These are phyloP conservation scores for Bassia scoparia DNA, from an alignment of 148 eudicot species.

Conservation along the genomic window DNA sequence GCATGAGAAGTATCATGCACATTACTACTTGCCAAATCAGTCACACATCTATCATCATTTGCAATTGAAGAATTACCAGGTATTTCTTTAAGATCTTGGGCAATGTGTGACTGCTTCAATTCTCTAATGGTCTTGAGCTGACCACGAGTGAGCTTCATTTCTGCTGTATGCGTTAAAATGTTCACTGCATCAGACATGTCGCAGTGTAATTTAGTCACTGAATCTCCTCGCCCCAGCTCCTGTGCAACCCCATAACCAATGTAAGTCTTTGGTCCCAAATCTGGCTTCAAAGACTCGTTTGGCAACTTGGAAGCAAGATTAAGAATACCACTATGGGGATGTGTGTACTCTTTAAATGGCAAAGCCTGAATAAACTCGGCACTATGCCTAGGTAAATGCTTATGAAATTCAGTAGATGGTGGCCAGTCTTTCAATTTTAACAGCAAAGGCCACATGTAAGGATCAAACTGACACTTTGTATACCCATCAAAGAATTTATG, in stretches of 20 bases:
- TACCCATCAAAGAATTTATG: conserved; percentile 58
- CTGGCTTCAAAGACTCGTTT: conserved; percentile 41
- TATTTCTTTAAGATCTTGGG: conserved; percentile 57
- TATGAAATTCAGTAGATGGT: conserved; percentile 50
- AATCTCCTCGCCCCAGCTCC: conserved; percentile 74
- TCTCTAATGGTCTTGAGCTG: conserved; percentile 22
- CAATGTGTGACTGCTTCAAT: conserved; percentile 44
- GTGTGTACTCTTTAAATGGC: conserved; percentile 75
- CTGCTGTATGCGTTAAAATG: conserved; percentile 58
- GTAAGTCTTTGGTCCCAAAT: conserved; percentile 71
- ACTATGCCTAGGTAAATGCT: conserved; percentile 56
- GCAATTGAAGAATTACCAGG: conserved; percentile 11
- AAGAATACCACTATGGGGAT: conserved; percentile 44
- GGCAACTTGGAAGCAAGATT: conserved; percentile 62
- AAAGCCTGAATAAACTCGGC: conserved; percentile 58
- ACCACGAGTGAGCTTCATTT: conserved; percentile 19
- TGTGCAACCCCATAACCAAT: conserved; percentile 65
- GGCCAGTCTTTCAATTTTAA: conserved; percentile 78
- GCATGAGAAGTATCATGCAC: conserved; percentile 6
- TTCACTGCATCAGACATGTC: conserved; percentile 76
- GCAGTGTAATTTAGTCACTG: conserved; percentile 71
- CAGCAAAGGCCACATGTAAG: conserved; percentile 43
- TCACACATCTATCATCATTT: conserved; percentile 6
- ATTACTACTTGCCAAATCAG: conserved; percentile 14
- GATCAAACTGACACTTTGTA: conserved; percentile 35